A percentile compares a stretch with the other conserved stretches of the same genome.
Conservation (phyloP, 306 rosid genomes). For the Dalbergia cochinchinensis region DNA sequence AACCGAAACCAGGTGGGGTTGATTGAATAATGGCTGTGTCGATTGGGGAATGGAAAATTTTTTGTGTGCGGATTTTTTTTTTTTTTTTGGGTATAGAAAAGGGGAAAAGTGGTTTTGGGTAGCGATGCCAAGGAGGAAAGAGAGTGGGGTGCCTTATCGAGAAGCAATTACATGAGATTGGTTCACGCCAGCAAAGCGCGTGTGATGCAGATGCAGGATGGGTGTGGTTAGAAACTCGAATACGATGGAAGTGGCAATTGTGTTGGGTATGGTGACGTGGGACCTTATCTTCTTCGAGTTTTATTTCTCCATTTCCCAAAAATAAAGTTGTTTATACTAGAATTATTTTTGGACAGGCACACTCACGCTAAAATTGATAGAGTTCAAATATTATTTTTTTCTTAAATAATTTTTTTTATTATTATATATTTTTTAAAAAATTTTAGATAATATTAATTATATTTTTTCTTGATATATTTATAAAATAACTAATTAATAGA, state of each 20-base stretch:
- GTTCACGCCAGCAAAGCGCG: constrained; percentile 39
- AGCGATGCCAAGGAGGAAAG: neutral
- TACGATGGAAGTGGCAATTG: no score
- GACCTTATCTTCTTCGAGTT: constrained; percentile 53
- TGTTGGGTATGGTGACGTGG: constrained; percentile 46
- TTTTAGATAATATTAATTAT: no score
- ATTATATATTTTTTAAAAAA: no score
- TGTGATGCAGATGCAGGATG: neutral
- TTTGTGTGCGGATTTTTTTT: neutral
- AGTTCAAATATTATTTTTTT: no score
- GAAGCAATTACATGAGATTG: neutral
- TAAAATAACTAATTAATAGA: no score
- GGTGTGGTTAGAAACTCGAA: no score
- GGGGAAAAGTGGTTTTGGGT: neutral
- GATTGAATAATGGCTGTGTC: no score
- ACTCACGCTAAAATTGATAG: no score
- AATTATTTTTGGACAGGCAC: no score
- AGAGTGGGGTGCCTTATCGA: neutral
- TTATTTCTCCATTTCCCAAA: neutral
- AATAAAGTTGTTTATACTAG: neutral
- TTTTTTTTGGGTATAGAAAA: neutral
- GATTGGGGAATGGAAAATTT: neutral
- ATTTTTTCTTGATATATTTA: no score
- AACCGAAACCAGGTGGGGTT: no score
- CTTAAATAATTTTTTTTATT: no score